Percentiles rank a stretch among this genome's conserved stretches.
phyloP scores from a whole-genome alignment of 1,284 basidiomycete species.

The Filobasidium uniguttulatum region DNA sequence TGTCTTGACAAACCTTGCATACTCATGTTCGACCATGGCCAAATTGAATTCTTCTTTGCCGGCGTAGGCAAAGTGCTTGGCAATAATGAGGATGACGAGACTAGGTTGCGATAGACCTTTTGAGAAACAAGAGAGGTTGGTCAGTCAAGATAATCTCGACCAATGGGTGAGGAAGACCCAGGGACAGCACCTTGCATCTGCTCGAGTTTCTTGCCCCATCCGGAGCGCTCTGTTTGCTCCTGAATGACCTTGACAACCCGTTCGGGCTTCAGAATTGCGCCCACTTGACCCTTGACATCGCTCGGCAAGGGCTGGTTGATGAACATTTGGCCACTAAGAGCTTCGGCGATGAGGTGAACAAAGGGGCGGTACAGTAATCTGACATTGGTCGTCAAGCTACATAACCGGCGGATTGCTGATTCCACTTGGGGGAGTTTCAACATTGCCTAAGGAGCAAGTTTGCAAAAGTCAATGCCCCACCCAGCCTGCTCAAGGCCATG shows the following conservation, averaged over 20 bases:
- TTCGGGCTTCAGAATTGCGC: slow-evolving; percentile 7
- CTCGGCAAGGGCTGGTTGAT: neutral
- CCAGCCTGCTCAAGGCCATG: neutral
- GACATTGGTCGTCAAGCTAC: slow-evolving; percentile 54
- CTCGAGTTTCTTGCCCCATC: slow-evolving; percentile 17
- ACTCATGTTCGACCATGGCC: slow-evolving; percentile 35
- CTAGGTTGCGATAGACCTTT: slow-evolving; percentile 31
- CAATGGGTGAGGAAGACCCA: neutral
- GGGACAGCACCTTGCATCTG: slow-evolving; percentile 15
- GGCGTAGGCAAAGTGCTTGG: slow-evolving; percentile 59
- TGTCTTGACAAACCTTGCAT: slow-evolving; percentile 32
- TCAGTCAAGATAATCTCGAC: neutral
- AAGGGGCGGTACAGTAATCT: slow-evolving; percentile 51
- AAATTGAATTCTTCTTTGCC: slow-evolving; percentile 46
- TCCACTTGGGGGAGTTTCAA: slow-evolving; percentile 24
- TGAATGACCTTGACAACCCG: slow-evolving; percentile 7
- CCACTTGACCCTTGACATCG: neutral
- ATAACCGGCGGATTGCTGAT: slow-evolving; percentile 41
- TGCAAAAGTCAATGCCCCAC: slow-evolving; percentile 4
- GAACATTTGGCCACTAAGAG: slow-evolving; percentile 1
- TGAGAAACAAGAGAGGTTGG: neutral
- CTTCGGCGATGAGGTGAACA: slow-evolving; percentile 40
- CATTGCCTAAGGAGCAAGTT: slow-evolving; percentile 22
- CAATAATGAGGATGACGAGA: slow-evolving; percentile 31
- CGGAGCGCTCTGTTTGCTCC: slow-evolving; percentile 16